Evolutionary conservation across 2,329 filamentous ascomycete species (phyloP).

Genomic region (Amauroascus niger): DNA sequence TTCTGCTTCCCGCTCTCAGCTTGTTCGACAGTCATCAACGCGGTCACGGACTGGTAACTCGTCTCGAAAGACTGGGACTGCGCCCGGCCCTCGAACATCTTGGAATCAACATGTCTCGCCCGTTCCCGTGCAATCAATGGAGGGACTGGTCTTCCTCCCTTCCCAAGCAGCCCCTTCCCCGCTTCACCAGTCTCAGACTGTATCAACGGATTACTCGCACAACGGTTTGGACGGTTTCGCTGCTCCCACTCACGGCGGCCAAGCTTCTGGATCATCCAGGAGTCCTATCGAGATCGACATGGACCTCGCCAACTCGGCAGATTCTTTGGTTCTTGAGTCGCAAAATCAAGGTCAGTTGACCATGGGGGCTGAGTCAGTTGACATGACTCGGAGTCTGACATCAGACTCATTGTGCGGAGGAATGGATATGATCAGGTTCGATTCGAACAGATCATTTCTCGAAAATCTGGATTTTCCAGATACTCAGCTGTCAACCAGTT

Average conservation of each 20-base stretch:
- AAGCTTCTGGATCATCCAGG: constrained; percentile 5
- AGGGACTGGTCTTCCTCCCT: neutral
- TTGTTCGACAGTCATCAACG: constrained; percentile 2
- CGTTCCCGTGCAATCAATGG: neutral
- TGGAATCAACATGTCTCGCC: neutral
- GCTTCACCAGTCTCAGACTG: constrained; percentile 5
- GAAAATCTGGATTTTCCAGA: constrained; percentile 19
- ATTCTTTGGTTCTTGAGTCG: constrained; percentile 11
- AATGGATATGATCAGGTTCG: constrained; percentile 38
- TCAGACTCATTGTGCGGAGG: constrained; percentile 38
- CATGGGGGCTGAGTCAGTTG: constrained; percentile 19
- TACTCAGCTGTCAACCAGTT: constrained; percentile 22
- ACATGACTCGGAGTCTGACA: constrained; percentile 40
- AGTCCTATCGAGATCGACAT: constrained; percentile 1
- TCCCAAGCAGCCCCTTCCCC: neutral
- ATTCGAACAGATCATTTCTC: constrained; percentile 30
- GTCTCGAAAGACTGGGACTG: constrained; percentile 2
- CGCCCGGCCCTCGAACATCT: constrained; percentile 1
- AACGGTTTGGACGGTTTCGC: constrained; percentile 21
- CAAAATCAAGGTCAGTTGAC: constrained; percentile 8
- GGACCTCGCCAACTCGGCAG: neutral
- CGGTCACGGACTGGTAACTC: constrained; percentile 6
- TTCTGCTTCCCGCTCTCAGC: constrained; percentile 9
- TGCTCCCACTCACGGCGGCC: neutral
- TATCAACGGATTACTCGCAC: constrained; percentile 10